Base-by-base conservation (phyloP, 768 basidiomycete genomes). In the Mycena sanguinolenta region DNA sequence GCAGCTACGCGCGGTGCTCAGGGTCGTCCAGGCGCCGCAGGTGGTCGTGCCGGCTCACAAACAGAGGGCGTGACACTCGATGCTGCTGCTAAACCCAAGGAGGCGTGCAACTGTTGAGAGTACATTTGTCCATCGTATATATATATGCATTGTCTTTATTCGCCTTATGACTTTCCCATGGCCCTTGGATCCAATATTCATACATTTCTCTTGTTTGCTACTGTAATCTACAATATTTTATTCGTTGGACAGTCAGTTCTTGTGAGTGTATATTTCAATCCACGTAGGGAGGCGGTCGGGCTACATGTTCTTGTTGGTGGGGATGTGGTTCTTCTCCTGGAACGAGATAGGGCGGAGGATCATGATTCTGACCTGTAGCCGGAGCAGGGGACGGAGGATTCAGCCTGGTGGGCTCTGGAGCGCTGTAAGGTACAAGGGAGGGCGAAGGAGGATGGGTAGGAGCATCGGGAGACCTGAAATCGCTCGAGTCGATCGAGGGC, bases 271-370 rank as follows among this genome's bases (percentile, higher is more conserved):
- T 3, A 10, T 38, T 53, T 82, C 76, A 89, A 76, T 90, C 90
- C 73, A 90, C 83, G 61, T 92, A 92, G 68, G 90, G 90, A 53
- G 90, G 90, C 10, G 90, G 90, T 62, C 86, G 82, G 46, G 80
- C 82, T 30, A 87, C 87, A 76, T 86, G 85, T 74, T 89, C 89
- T 73, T 84, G 85, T 36, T 73, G 71, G 52, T 87, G 87, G 66
- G 79, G 81, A 58, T 80, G 82, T 59, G 79, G 82, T 63, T 78
- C 76, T 63, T 78, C 76, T 32, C 85, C 87, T 28, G 90, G 87
- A 53, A 90, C 87, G 65, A 91, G 85, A 80, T 95, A 95, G 19
- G 93, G 93, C 13, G 93, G 93, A 17, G 94, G 92, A n/a, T 93
- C 92, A 75, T 75, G 81, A 42, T 80, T 79, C 71, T 79, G 78